Evolutionary conservation across 2,329 filamentous ascomycete species (phyloP).

Genomic region (Ophiocordyceps australis): DNA sequence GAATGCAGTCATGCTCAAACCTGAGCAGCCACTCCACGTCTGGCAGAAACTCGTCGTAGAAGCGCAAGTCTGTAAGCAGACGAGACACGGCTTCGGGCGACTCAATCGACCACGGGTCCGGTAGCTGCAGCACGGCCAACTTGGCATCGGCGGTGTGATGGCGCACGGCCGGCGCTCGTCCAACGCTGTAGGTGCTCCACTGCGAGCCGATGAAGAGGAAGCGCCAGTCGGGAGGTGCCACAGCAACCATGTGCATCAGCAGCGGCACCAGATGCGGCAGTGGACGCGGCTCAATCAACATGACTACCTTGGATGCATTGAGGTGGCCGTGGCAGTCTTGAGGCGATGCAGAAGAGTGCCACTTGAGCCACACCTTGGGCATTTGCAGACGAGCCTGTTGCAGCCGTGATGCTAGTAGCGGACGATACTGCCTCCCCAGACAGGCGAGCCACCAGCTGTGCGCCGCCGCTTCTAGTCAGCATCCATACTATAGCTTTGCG

Average conservation of each 20-base stretch:
- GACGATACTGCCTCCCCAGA: no score
- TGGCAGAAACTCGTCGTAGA: conserved; percentile 28
- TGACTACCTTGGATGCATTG: conserved; percentile 23
- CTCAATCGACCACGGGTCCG: conserved; percentile 28
- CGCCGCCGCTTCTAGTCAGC: no score
- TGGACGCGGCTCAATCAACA: conserved; percentile 34
- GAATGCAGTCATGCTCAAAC: conserved; percentile 35
- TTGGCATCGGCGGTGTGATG: conserved; percentile 23
- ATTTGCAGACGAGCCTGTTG: not conserved
- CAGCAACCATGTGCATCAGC: conserved; percentile 35
- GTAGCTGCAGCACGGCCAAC: conserved; percentile 31
- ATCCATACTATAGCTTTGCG: no score
- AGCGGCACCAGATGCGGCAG: conserved; percentile 30
- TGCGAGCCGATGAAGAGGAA: conserved; percentile 36
- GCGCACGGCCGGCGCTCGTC: conserved; percentile 24
- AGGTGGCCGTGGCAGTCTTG: not conserved
- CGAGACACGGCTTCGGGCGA: conserved; percentile 32
- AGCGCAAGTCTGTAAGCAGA: conserved; percentile 31
- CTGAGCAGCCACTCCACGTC: conserved; percentile 34
- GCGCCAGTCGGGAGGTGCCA: conserved; percentile 37
- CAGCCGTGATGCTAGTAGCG: no score
- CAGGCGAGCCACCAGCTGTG: no score
- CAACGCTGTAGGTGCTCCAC: conserved; percentile 24
- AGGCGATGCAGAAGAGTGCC: not conserved
- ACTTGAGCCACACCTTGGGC: not conserved